These are phyloP conservation scores for Heteromeles arbutifolia DNA, from an alignment of 306 rosid genomes.

Conservation along the genomic window DNA sequence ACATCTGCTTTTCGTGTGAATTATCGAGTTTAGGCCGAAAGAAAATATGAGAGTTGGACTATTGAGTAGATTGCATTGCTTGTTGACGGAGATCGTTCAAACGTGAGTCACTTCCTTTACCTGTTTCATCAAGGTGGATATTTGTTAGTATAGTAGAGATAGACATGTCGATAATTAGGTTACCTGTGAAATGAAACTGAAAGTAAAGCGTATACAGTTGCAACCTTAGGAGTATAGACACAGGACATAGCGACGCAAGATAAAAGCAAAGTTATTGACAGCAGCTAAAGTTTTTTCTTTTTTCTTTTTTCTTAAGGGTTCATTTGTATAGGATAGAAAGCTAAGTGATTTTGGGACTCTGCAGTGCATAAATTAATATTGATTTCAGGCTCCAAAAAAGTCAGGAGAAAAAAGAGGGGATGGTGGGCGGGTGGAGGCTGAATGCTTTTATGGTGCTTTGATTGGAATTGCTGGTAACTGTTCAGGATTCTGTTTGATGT, in stretches of 20 bases:
- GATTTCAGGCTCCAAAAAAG: too few species aligned
- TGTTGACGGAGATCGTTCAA: not conserved
- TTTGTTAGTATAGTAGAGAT: not conserved
- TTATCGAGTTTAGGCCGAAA: not conserved
- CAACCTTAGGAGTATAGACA: not conserved
- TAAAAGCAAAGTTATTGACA: too few species aligned
- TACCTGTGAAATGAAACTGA: not conserved
- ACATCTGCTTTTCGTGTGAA: not conserved
- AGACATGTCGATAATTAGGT: not conserved
- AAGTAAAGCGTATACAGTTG: not conserved
- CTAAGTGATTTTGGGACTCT: too few species aligned
- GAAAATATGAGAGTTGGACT: not conserved
- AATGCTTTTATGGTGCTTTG: too few species aligned
- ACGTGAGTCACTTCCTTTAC: not conserved
- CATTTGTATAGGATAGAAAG: too few species aligned
- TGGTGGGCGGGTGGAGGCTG: too few species aligned
- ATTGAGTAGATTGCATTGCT: not conserved
- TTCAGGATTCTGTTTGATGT: too few species aligned
- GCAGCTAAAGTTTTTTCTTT: too few species aligned
- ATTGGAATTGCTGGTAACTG: too few species aligned
- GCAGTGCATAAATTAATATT: too few species aligned
- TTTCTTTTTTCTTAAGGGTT: too few species aligned
- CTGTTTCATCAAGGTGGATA: not conserved
- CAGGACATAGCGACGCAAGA: not conserved
- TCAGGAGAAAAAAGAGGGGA: too few species aligned